Base-by-base conservation (phyloP, 2,329 filamentous ascomycete genomes). In the Basipetospora chlamydospora region DNA sequence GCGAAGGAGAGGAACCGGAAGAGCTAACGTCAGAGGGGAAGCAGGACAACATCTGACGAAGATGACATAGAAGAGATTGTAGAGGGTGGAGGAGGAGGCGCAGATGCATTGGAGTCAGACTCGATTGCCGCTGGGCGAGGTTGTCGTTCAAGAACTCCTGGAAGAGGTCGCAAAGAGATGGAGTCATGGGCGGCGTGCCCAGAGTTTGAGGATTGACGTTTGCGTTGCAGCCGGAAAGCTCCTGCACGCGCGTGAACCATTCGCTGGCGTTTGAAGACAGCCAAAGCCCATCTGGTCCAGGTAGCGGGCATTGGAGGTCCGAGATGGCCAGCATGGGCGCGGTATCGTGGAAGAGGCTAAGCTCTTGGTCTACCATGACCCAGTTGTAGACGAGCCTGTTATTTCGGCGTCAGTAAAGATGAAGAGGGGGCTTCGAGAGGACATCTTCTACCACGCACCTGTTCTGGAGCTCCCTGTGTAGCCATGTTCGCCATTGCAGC, bases 281-380 rank as follows among this genome's bases (percentile, higher is more conserved):
- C 78, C 78, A 82, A 4, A 81, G 59, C 4, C 62, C 51, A 43
- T 82, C 76, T 2, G 73, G 54, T 3, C 58, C 58, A 3, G 78
- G 78, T 48, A 83, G 68, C 3, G 77, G 73, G 28, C 73, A 70
- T 16, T 66, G 65, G 33, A 81, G 67, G 40, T 82, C 75, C 21
- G 68, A 76, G 37, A 80, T 67, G 11, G 74, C 70, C 39, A 83
- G 68, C 22, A 80, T 57, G 0, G 75, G 72, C 2, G 64, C 61
- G 1, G 65, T 70, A 46, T 80, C 75, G 44, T 78, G 67, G 55
- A 80, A 80, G 7, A 80, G 58, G 33, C 73, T 71, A 38, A 80
- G 58, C 52, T 84, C 79, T 47, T 82, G 77, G 48, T 84, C 79
- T 17, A 80, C 66, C 70, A 80, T 79, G 15, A 78, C 72, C 73